Percentiles rank a stretch among this genome's conserved stretches.
Evolutionary conservation across 306 rosid species (phyloP).

Genomic region (Sindora glabra): DNA sequence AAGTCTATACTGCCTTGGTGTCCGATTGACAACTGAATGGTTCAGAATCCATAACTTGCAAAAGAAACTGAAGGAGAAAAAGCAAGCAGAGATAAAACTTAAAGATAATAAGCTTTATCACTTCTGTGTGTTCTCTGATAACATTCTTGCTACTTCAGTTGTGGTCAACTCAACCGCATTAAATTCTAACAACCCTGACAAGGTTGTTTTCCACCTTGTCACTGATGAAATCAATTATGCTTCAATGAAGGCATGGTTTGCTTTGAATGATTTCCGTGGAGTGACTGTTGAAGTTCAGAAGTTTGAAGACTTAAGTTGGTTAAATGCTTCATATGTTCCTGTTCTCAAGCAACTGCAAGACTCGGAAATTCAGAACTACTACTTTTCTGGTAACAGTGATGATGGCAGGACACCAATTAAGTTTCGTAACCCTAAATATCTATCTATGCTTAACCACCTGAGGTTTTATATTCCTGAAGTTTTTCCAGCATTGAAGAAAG

Average conservation of each 20-base stretch:
- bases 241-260: constrained; percentile 87
- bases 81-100: constrained; percentile 53
- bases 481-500: constrained; percentile 68
- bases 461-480: constrained; percentile 89
- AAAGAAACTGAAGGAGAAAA: constrained; percentile 48
- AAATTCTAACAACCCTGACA: constrained; percentile 54
- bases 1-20: constrained; percentile 81
- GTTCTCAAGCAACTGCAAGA: constrained; percentile 95
- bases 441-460: constrained; percentile 89
- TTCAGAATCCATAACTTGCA: constrained; percentile 43
- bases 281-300: constrained; percentile 70
- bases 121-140: constrained; percentile 81
- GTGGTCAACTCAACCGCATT: constrained; percentile 80
- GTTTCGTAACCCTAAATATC: constrained; percentile 85
- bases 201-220: constrained; percentile 74
- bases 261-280: constrained; percentile 56
- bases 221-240: constrained; percentile 80
- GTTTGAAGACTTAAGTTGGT: constrained; percentile 75
- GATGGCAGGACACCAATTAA: constrained; percentile 77
- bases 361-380: constrained; percentile 78
- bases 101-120: constrained; percentile 61
- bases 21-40: constrained; percentile 75
- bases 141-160: constrained; percentile 81
- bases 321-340: constrained; percentile 87
- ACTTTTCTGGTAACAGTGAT: constrained; percentile 65